Conservation (phyloP, 371 early-diverging fungal species). For the Batkoa obscura region DNA sequence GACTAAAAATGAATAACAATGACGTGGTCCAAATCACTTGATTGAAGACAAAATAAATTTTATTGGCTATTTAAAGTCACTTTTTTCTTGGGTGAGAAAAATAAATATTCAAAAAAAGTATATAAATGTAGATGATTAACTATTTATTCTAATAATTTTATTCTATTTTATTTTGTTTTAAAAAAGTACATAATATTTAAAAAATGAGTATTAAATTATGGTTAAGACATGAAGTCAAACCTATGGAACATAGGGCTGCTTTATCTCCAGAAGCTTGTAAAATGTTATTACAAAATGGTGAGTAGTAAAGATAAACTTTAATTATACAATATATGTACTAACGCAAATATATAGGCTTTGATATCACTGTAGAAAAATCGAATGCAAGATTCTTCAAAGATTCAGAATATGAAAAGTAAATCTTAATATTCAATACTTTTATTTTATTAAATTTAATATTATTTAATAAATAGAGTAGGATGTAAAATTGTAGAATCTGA, state of each 20-base stretch:
- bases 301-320: not conserved
- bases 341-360: constrained; percentile 29
- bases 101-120: too few relatives aligned
- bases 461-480: constrained; percentile 32
- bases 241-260: constrained; percentile 85
- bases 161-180: too few relatives aligned
- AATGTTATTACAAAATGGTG: constrained; percentile 44
- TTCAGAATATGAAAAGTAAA: constrained; percentile 64
- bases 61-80: too few relatives aligned
- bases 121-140: too few relatives aligned
- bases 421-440: not conserved
- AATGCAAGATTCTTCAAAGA: constrained; percentile 72
- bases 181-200: too few relatives aligned
- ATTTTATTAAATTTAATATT: not conserved
- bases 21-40: too few relatives aligned
- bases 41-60: too few relatives aligned
- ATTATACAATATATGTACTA: not conserved
- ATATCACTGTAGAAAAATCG: constrained; percentile 77
- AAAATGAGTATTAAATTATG: constrained; percentile 45
- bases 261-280: constrained; percentile 73
- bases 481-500: constrained; percentile 58
- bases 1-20: too few relatives aligned
- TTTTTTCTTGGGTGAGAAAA: too few relatives aligned
- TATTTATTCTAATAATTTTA: too few relatives aligned
- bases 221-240: constrained; percentile 94